Evolutionary conservation across 352 stramenopile genomes (phyloP).

Genomic region (Phytophthora litchii): DNA sequence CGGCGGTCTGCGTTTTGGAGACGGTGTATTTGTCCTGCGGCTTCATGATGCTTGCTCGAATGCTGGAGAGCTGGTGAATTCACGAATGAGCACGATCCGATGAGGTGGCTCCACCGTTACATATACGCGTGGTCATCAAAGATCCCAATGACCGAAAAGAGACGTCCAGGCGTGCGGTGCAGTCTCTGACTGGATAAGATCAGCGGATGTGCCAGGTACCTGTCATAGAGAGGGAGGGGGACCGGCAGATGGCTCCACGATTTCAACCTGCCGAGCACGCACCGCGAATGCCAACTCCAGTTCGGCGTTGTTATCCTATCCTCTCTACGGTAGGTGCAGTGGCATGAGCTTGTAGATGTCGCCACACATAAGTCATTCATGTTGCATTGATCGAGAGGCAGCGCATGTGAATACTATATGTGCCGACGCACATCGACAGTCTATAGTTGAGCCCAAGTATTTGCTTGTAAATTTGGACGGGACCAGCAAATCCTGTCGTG

Average conservation of each 20-base stretch:
- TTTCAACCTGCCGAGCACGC: too few relatives aligned
- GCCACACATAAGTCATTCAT: too few relatives aligned
- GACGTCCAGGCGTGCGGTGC: constrained; percentile 9
- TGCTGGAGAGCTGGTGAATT: constrained; percentile 23
- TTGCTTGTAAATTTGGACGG: too few relatives aligned
- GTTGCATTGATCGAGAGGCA: too few relatives aligned
- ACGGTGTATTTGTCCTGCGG: constrained; percentile 50
- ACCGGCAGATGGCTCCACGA: not conserved
- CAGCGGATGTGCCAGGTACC: constrained; percentile 25
- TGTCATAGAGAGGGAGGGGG: constrained; percentile 18
- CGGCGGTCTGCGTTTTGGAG: constrained; percentile 50
- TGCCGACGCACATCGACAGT: too few relatives aligned
- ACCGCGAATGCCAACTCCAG: too few relatives aligned
- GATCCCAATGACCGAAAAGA: constrained; percentile 18
- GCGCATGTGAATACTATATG: too few relatives aligned
- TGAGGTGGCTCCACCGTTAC: constrained; percentile 8
- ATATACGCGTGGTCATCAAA: not conserved
- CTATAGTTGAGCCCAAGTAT: too few relatives aligned
- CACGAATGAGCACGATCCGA: constrained; percentile 22
- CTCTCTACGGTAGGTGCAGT: too few relatives aligned
- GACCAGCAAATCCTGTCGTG: too few relatives aligned
- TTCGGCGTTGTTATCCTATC: too few relatives aligned
- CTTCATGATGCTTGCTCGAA: constrained; percentile 11
- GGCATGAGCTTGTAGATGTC: too few relatives aligned
- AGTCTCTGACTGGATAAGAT: constrained; percentile 26